Percentiles rank a stretch among this genome's conserved stretches.
Conservation (phyloP, 2,329 filamentous ascomycete species). For the Aspergillus felis region DNA sequence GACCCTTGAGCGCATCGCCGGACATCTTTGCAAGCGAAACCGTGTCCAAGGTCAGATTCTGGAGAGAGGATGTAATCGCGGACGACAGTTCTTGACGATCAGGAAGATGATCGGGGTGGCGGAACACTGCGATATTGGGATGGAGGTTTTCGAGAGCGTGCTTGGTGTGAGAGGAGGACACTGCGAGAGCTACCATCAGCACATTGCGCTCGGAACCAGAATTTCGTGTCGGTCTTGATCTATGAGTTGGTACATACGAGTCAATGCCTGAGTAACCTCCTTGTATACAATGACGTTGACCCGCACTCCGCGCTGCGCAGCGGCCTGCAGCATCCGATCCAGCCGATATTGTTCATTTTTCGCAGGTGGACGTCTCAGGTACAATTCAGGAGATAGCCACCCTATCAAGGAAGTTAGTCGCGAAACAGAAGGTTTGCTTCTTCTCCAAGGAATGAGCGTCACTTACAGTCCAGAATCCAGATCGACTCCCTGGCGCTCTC, state of each 20-base stretch:
- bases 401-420: constrained; percentile 27
- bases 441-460: neutral
- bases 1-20: constrained; percentile 66
- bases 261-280: constrained; percentile 77
- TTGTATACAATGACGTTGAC: constrained; percentile 90
- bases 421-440: neutral
- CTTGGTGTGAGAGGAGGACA: constrained; percentile 72
- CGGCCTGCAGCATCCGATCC: constrained; percentile 75
- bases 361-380: constrained; percentile 75
- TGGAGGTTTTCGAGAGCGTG: constrained; percentile 71
- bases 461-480: constrained; percentile 73
- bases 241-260: constrained; percentile 55
- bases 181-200: constrained; percentile 24
- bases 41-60: constrained; percentile 53
- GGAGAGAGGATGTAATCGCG: constrained; percentile 52
- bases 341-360: constrained; percentile 79
- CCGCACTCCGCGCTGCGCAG: constrained; percentile 77
- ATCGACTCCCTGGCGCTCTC: constrained; percentile 73
- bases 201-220: neutral
- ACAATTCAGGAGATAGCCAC: constrained; percentile 87
- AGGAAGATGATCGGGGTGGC: constrained; percentile 83
- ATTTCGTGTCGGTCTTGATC: neutral
- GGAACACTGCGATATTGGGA: constrained; percentile 81
- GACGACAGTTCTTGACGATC: constrained; percentile 65
- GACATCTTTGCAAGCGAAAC: constrained; percentile 62